These are phyloP conservation scores for Fagopyrum tataricum DNA, from an alignment of 148 eudicot genomes.

Conservation along the genomic window DNA sequence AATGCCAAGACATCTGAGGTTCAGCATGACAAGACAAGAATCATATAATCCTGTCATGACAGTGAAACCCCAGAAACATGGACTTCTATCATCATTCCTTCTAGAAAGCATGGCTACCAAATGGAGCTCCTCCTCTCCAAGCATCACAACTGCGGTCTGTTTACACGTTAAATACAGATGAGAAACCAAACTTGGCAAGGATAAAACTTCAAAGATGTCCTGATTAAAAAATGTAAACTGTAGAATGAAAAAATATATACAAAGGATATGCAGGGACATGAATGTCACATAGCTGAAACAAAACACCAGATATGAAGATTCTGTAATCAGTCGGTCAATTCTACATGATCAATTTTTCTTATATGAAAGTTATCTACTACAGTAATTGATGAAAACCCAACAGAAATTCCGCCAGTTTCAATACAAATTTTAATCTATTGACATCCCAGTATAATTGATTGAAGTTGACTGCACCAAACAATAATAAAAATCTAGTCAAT, in stretches of 20 bases:
- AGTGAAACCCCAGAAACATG: conserved; percentile 86
- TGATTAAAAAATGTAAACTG: background rate
- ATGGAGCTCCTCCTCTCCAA: conserved; percentile 74
- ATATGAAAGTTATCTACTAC: too few species aligned
- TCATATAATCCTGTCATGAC: conserved; percentile 57
- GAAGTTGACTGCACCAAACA: background rate
- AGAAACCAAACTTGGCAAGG: background rate
- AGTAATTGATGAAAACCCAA: too few species aligned
- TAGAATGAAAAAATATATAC: background rate
- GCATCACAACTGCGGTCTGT: conserved; percentile 74
- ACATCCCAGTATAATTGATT: background rate
- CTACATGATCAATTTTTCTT: too few species aligned
- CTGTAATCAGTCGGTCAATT: too few species aligned
- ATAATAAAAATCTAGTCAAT: background rate
- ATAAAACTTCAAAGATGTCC: background rate
- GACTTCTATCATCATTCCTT: conserved; percentile 34
- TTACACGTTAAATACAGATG: background rate
- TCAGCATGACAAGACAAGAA: conserved; percentile 81
- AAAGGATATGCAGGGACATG: background rate
- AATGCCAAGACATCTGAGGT: conserved; percentile 95
- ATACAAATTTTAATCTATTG: too few species aligned
- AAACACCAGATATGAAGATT: too few species aligned
- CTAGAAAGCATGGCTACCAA: conserved; percentile 90
- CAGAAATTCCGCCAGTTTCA: too few species aligned
- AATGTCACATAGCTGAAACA: background rate